These are phyloP conservation scores for Madurella fahalii DNA, from an alignment of 2,329 filamentous ascomycete species.

Conservation along the genomic window DNA sequence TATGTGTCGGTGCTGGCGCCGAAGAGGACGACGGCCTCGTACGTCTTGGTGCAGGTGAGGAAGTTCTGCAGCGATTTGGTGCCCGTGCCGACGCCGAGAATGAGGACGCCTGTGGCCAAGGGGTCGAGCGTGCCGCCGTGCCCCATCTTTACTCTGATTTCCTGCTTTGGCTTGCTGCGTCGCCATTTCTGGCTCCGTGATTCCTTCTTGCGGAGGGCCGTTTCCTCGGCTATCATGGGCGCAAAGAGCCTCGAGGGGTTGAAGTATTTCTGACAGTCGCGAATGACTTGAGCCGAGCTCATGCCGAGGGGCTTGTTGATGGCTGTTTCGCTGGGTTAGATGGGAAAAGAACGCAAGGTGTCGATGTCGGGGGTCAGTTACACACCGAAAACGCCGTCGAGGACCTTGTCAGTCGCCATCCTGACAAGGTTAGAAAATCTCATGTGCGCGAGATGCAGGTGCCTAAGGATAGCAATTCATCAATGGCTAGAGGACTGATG, in stretches of 20 bases:
- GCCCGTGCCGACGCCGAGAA: constrained; percentile 79
- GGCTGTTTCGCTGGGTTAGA: constrained; percentile 47
- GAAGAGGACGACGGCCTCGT: constrained; percentile 85
- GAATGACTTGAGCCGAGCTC: constrained; percentile 85
- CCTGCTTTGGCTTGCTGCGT: constrained; percentile 52
- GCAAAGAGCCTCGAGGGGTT: constrained; percentile 75
- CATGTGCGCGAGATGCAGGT: constrained; percentile 29
- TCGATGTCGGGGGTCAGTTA: constrained; percentile 10
- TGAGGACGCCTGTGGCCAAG: constrained; percentile 86
- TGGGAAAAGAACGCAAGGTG: not conserved
- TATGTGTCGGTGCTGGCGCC: constrained; percentile 92
- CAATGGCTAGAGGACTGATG: not conserved
- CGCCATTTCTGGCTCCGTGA: constrained; percentile 56
- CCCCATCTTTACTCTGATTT: constrained; percentile 80
- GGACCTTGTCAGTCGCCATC: constrained; percentile 51
- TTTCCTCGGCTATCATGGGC: constrained; percentile 67
- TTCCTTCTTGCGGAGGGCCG: constrained; percentile 52
- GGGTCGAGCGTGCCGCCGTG: constrained; percentile 96
- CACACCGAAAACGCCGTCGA: constrained; percentile 58
- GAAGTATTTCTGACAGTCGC: constrained; percentile 80
- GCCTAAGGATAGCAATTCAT: not conserved
- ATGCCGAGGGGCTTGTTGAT: constrained; percentile 88
- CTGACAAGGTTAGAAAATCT: constrained; percentile 29
- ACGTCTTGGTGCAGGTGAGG: constrained; percentile 84
- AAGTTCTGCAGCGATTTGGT: constrained; percentile 81